These are phyloP conservation scores for Ordospora pajunii DNA, from an alignment of 371 early-diverging fungal genomes.

Conservation along the genomic window DNA sequence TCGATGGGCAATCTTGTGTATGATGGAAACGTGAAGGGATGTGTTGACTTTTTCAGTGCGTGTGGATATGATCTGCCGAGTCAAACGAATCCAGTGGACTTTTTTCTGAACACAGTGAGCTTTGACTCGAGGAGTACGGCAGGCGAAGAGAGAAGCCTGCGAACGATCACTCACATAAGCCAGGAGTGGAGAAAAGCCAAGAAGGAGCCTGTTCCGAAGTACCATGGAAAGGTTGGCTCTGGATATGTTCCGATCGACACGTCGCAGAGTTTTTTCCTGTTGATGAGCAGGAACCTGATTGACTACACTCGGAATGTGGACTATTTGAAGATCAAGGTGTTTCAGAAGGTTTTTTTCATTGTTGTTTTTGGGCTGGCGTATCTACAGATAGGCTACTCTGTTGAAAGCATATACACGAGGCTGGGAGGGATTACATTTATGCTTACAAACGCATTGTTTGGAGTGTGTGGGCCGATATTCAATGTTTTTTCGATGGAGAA, in stretches of 20 bases:
- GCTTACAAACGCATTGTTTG: constrained; percentile 62
- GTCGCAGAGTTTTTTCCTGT: neutral
- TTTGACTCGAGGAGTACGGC: constrained; percentile 57
- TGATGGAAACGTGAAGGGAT: constrained; percentile 62
- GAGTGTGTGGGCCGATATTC: constrained; percentile 61
- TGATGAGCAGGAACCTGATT: constrained; percentile 60
- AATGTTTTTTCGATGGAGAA: constrained; percentile 59
- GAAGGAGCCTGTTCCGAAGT: neutral
- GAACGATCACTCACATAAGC: constrained; percentile 54
- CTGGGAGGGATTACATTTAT: constrained; percentile 62
- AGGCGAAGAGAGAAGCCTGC: constrained; percentile 32
- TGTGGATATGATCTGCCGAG: constrained; percentile 66
- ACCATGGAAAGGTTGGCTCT: neutral
- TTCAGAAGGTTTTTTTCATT: constrained; percentile 52
- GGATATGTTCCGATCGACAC: neutral
- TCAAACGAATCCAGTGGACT: constrained; percentile 69
- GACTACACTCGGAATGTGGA: constrained; percentile 54
- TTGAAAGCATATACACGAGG: constrained; percentile 60
- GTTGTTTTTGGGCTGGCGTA: constrained; percentile 33
- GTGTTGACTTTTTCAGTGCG: constrained; percentile 62
- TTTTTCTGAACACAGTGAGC: constrained; percentile 66
- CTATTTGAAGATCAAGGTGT: constrained; percentile 54
- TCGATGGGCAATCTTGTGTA: constrained; percentile 62
- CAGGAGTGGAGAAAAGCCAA: constrained; percentile 33
- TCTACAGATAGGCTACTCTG: constrained; percentile 33